Conservation (phyloP, 257 asterid species). For the Petrea volubilis region DNA sequence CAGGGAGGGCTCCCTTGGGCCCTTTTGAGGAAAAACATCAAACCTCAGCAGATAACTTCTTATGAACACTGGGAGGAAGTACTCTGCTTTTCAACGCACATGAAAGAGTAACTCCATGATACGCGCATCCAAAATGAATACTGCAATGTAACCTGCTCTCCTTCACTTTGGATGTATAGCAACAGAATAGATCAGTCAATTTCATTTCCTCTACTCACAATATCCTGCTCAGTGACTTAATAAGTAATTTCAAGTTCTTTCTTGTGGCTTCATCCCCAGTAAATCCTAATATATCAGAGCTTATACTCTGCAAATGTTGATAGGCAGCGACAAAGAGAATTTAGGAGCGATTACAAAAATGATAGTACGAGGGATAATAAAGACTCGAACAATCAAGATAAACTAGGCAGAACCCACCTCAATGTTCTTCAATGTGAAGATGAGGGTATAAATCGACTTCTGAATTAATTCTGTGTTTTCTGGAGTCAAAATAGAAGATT, state of each 20-base stretch:
- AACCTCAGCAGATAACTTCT: neutral
- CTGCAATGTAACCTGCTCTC: neutral
- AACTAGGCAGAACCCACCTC: constrained; percentile 51
- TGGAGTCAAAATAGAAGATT: constrained; percentile 79
- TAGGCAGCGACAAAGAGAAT: neutral
- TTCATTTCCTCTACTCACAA: constrained; percentile 36
- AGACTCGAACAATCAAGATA: constrained; percentile 4
- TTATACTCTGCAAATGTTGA: constrained; percentile 63
- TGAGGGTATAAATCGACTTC: constrained; percentile 80
- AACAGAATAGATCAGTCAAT: neutral
- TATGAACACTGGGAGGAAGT: neutral
- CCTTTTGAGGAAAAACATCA: neutral
- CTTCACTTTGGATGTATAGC: neutral
- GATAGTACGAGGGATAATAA: constrained; percentile 12
- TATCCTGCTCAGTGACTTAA: constrained; percentile 89
- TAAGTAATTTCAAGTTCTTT: constrained; percentile 76
- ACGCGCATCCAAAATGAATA: neutral
- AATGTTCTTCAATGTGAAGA: constrained; percentile 87
- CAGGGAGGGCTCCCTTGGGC: neutral
- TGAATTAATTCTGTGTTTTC: constrained; percentile 87
- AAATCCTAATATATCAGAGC: constrained; percentile 83
- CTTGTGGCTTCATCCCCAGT: constrained; percentile 95
- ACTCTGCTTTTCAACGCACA: constrained; percentile 5
- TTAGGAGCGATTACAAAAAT: neutral
- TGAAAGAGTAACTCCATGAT: constrained; percentile 12